Base-by-base conservation (phyloP, 2,329 filamentous ascomycete species). In the Talaromyces funiculosus region DNA sequence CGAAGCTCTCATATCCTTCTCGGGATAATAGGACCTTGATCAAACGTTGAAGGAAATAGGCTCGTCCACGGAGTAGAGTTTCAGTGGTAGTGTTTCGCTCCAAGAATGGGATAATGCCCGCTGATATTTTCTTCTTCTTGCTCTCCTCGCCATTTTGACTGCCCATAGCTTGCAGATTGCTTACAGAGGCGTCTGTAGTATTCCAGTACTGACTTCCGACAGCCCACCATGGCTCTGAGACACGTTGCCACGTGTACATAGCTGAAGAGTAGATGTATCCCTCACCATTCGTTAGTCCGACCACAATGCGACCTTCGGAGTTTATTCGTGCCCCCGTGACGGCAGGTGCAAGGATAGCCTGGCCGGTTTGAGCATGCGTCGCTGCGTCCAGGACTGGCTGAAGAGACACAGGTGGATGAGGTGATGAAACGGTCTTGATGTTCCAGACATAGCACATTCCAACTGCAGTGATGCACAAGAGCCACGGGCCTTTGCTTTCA, bases 131-230 rank as follows among this genome's bases (percentile, higher is more conserved):
- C 0, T 84, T 77, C 20, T 81, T 79, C 62, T 78, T 80, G 8
- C 78, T 67, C n/a, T 78, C 74, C 8, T 78, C 75, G 42, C 80
- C 80, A 2, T 85, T 80, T 0, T 87, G 86, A 7, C 87, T 82
- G 9, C 86, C 86, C 1, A 86, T 87, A 53, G 90, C 86, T 65
- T 91, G 87, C 38, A 96, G 76, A 55, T 92, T 90, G 53, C 89
- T 87, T 57, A 96, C 86, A 0, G 92, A 92, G 1, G 91, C 92
- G 69, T 97, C 94, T 57, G 92, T 96, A 0, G 92, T 95, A 74
- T 99, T 97, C 95, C 94, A 99, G 73, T 99, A 99, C 72, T 99
- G 94, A 67, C 90, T 96, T 18, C 92, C 92, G 0, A 97, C 92
- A 0, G 93, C 93, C 92, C 94, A 99, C 94, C 94, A 99, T 1